These are phyloP conservation scores for Papiliotrema terrestris DNA, from an alignment of 1,284 basidiomycete species.

Conservation along the genomic window DNA sequence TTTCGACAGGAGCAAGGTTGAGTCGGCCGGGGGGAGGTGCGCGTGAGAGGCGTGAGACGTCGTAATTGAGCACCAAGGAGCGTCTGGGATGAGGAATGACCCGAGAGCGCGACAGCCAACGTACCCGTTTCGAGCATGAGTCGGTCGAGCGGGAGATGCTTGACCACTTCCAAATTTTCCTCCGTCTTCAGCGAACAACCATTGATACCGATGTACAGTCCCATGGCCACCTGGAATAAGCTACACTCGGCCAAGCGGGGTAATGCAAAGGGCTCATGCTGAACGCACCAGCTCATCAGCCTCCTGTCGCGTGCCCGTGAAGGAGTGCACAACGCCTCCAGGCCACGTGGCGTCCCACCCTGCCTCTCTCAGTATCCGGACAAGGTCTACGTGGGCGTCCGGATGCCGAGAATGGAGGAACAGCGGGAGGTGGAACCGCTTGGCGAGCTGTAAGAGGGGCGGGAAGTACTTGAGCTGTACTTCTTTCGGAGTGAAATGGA, in stretches of 20 bases:
- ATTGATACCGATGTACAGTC: conserved; percentile 71
- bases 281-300: conserved; percentile 63
- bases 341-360: conserved; percentile 47
- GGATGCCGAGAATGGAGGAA: conserved; percentile 82
- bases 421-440: conserved; percentile 69
- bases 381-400: conserved; percentile 66
- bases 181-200: conserved; percentile 80
- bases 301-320: conserved; percentile 70
- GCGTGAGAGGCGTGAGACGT: conserved; percentile 68
- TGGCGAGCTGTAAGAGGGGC: conserved; percentile 65
- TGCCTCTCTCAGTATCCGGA: conserved; percentile 51
- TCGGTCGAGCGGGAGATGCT: conserved; percentile 60
- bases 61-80: conserved; percentile 79
- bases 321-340: conserved; percentile 81
- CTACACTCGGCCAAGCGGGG: not conserved
- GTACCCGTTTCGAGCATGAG: conserved; percentile 77
- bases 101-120: conserved; percentile 13
- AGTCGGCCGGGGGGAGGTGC: conserved; percentile 51
- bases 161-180: conserved; percentile 63
- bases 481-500: conserved; percentile 64
- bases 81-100: conserved; percentile 54
- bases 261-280: too few relatives aligned
- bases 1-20: conserved; percentile 54
- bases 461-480: conserved; percentile 70
- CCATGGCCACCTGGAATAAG: conserved; percentile 61